A percentile compares a stretch with the other conserved stretches of the same genome.
phyloP scores from a whole-genome alignment of 768 basidiomycete species.

The Trametes cingulata region DNA sequence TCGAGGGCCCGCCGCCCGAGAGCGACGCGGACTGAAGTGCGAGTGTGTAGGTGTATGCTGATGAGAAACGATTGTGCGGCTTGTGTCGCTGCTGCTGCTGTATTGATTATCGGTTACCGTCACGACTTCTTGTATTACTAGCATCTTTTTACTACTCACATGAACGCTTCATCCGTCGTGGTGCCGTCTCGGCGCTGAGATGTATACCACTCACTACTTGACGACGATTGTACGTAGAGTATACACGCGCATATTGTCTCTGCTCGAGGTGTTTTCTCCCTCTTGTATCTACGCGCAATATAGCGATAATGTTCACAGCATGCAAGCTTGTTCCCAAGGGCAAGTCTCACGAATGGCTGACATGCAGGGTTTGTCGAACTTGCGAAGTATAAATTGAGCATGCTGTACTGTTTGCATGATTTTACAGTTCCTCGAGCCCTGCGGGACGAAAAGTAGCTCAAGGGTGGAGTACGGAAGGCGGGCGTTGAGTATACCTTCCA shows the following conservation, averaged over 20 bases:
- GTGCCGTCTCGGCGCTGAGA: not conserved
- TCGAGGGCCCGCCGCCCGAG: conserved; percentile 47
- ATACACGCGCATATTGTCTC: not conserved
- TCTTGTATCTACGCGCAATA: not conserved
- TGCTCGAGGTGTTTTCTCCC: not conserved
- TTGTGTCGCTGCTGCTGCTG: not conserved
- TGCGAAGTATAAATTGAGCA: too few relatives aligned
- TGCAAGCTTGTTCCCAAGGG: too few relatives aligned
- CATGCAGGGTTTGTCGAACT: too few relatives aligned
- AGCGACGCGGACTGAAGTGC: conserved; percentile 13
- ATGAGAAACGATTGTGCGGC: too few relatives aligned
- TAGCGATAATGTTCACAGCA: too few relatives aligned
- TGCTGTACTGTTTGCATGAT: too few relatives aligned
- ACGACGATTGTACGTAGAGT: not conserved
- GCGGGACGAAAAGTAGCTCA: too few relatives aligned
- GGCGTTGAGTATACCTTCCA: too few relatives aligned
- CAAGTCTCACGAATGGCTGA: too few relatives aligned
- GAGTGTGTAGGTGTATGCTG: not conserved
- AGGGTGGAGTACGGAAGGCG: too few relatives aligned
- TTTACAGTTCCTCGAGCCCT: too few relatives aligned
- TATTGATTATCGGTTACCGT: not conserved
- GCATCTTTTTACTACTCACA: not conserved
- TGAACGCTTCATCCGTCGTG: not conserved
- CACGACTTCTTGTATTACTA: not conserved
- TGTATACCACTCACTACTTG: not conserved